Evolutionary conservation across 2,329 filamentous ascomycete genomes (phyloP).

Genomic region (Penicillium expansum): DNA sequence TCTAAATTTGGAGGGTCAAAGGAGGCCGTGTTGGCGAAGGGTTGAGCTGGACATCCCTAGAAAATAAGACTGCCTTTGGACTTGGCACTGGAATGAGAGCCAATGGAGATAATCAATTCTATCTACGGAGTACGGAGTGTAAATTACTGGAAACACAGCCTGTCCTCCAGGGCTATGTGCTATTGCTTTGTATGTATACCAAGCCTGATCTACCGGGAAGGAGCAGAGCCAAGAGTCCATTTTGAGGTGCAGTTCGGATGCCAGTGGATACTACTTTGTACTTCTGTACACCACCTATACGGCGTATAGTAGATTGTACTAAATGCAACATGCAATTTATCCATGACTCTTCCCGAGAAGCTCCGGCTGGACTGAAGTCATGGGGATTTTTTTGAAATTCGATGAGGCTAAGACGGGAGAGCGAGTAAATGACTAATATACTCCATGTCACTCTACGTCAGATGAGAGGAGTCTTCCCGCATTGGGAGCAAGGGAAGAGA

Average conservation of each 20-base stretch:
- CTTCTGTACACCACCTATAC: neutral
- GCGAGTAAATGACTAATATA: neutral
- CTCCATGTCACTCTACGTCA: conserved; percentile 11
- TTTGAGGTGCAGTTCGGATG: neutral
- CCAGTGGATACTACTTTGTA: conserved; percentile 3
- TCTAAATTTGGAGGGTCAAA: conserved; percentile 2
- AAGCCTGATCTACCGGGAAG: conserved; percentile 12
- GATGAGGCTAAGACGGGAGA: neutral
- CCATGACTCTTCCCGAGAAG: conserved; percentile 2
- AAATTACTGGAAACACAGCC: neutral
- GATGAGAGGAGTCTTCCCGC: neutral
- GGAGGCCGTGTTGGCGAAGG: neutral
- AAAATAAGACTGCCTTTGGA: conserved; percentile 2
- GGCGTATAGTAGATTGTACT: neutral
- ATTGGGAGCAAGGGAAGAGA: conserved; percentile 1
- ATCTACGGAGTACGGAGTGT: neutral
- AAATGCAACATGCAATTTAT: neutral
- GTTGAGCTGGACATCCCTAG: neutral
- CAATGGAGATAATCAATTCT: neutral
- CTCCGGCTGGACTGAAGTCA: conserved; percentile 5
- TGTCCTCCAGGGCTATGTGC: neutral
- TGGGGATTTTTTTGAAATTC: neutral
- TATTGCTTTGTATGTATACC: conserved; percentile 4
- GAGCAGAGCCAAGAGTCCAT: conserved; percentile 7
- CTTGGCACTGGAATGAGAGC: conserved; percentile 2